Conservation (phyloP, 768 basidiomycete species). For the Suillus paluster region DNA sequence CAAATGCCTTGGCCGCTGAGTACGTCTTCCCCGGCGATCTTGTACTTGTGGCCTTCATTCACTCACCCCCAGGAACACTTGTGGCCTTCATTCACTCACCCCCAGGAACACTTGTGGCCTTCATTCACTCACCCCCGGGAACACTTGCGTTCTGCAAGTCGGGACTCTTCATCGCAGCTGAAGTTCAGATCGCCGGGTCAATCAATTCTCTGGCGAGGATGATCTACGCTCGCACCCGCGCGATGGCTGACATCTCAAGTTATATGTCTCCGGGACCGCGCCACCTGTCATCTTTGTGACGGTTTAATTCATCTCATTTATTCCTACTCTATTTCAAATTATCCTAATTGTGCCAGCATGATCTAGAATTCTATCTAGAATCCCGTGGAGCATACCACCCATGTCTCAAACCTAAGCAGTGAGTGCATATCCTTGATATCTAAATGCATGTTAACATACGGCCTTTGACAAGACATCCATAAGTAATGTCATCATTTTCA, state of each 20-base stretch:
- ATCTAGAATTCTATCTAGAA: not conserved
- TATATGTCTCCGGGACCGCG: not conserved
- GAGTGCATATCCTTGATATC: not conserved
- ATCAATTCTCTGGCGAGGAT: not conserved
- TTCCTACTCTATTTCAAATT: not conserved
- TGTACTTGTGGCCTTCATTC: too few species aligned
- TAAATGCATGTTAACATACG: not conserved
- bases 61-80: not conserved
- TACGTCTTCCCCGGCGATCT: not conserved
- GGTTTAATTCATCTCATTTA: not conserved
- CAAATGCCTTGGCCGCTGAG: slow-evolving; percentile 12
- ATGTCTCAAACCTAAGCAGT: not conserved
- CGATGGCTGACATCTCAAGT: not conserved
- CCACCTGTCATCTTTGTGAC: not conserved
- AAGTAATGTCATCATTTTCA: too few species aligned
- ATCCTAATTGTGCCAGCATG: not conserved
- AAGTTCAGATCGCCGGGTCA: not conserved
- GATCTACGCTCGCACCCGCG: not conserved
- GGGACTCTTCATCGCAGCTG: not conserved
- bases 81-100: not conserved
- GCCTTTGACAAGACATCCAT: not conserved
- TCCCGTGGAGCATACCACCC: not conserved
- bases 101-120: not conserved
- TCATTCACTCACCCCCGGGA: not conserved
- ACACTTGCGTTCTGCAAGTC: not conserved